phyloP scores from a whole-genome alignment of 768 basidiomycete species.

The Boletus vermiculosoides region DNA sequence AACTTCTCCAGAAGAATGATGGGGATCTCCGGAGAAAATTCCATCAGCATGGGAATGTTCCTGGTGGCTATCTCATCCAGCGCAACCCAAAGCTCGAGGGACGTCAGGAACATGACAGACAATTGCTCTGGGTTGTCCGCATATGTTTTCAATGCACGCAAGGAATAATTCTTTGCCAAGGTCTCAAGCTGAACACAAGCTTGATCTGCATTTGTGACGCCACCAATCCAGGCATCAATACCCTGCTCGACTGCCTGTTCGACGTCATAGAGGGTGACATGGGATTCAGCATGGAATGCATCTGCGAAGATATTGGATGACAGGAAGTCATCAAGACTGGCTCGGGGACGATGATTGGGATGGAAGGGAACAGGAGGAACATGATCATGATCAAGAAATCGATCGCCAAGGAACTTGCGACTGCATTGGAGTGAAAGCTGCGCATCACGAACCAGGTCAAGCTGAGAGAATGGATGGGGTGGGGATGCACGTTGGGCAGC shows the following conservation, averaged over 20 bases:
- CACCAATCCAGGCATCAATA: constrained; percentile 37
- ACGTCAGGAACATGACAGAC: constrained; percentile 43
- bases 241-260: constrained; percentile 32
- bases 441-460: no score
- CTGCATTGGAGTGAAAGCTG: no score
- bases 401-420: no score
- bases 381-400: no score
- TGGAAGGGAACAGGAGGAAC: no score
- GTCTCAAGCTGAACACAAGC: constrained; percentile 23
- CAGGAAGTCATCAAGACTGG: no score
- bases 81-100: constrained; percentile 38
- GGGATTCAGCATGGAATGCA: constrained; percentile 8
- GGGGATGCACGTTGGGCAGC: not conserved
- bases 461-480: no score
- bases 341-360: no score
- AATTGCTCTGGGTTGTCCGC: constrained; percentile 36
- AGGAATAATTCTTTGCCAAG: constrained; percentile 30
- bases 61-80: constrained; percentile 28
- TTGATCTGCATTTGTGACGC: constrained; percentile 2
- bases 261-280: constrained; percentile 35
- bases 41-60: constrained; percentile 25
- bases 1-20: constrained; percentile 24
- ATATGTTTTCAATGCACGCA: constrained; percentile 29
- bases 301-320: no score
- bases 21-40: constrained; percentile 37